These are phyloP conservation scores for Acanthamoeba triangularis DNA, from an alignment of 208 protist species.

Conservation along the genomic window DNA sequence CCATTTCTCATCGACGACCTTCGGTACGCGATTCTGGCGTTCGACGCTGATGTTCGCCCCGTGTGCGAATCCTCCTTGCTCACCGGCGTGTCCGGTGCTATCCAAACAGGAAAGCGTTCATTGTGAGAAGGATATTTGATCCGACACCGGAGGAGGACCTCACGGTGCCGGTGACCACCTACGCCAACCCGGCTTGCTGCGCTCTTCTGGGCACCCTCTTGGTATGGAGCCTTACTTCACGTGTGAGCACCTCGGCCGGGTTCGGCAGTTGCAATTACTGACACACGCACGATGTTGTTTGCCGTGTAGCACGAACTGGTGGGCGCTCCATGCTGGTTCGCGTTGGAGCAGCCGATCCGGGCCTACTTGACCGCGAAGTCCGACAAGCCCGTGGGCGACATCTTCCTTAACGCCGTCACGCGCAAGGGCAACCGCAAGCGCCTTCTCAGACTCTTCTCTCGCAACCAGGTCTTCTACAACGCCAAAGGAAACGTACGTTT, in stretches of 20 bases:
- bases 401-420: constrained; percentile 45
- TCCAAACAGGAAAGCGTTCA: constrained; percentile 26
- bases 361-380: constrained; percentile 10
- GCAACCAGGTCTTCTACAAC: constrained; percentile 53
- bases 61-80: too few relatives aligned
- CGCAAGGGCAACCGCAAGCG: constrained; percentile 45
- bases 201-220: constrained; percentile 2
- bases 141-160: constrained; percentile 26
- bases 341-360: constrained; percentile 1
- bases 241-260: not conserved
- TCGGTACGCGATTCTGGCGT: not conserved
- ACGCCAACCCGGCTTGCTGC: constrained; percentile 8
- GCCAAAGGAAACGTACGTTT: constrained; percentile 13
- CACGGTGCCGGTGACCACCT: constrained; percentile 22
- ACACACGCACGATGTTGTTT: not conserved
- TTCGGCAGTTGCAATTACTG: not conserved
- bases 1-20: constrained; percentile 29
- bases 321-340: constrained; percentile 19
- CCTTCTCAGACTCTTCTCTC: constrained; percentile 7
- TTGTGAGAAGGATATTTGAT: constrained; percentile 32
- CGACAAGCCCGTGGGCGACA: constrained; percentile 9
- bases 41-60: too few relatives aligned
- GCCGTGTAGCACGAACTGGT: not conserved
- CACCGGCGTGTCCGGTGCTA: not conserved
- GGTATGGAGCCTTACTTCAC: not conserved